phyloP scores from a whole-genome alignment of 2,329 filamentous ascomycete species.

The Colletotrichum sansevieriae region DNA sequence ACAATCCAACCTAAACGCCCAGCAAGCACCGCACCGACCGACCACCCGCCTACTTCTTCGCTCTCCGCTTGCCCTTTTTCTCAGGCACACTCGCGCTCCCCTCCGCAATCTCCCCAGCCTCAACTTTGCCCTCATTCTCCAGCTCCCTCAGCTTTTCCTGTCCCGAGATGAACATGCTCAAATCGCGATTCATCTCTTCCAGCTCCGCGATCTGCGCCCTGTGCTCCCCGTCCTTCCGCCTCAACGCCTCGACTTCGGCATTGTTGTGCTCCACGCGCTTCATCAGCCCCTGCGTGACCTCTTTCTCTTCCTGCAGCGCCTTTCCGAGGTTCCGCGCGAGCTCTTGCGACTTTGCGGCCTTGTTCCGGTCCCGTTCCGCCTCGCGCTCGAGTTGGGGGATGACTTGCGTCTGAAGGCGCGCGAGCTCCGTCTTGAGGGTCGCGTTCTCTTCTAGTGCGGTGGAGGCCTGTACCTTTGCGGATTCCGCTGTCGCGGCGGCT shows the following conservation, averaged over 20 bases:
- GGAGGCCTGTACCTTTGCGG: constrained; percentile 65
- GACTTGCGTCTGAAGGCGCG: constrained; percentile 64
- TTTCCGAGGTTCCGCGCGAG: constrained; percentile 82
- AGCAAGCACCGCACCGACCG: no score
- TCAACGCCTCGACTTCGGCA: constrained; percentile 69
- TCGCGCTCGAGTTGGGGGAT: constrained; percentile 80
- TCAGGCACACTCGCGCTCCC: constrained; percentile 78
- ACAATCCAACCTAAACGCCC: no score
- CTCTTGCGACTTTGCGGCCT: constrained; percentile 78
- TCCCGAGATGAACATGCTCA: constrained; percentile 88
- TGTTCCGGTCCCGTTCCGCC: constrained; percentile 74
- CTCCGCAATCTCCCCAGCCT: constrained; percentile 80
- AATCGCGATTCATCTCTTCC: constrained; percentile 86
- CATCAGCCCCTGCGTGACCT: constrained; percentile 84
- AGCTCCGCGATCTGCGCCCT: constrained; percentile 78
- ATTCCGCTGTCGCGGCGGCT: constrained; percentile 76
- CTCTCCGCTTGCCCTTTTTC: constrained; percentile 67
- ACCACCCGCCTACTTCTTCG: constrained; percentile 52
- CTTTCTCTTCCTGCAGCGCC: constrained; percentile 87
- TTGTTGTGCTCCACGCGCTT: constrained; percentile 83
- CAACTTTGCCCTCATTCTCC: constrained; percentile 68
- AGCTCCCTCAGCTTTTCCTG: constrained; percentile 83
- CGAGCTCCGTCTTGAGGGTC: constrained; percentile 58
- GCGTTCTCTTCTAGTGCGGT: constrained; percentile 60
- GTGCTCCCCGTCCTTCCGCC: constrained; percentile 68